Evolutionary conservation across 2,329 filamentous ascomycete species (phyloP), one percentile per base, ranked within the genome.

Genomic region (Exophiala viscosa): DNA sequence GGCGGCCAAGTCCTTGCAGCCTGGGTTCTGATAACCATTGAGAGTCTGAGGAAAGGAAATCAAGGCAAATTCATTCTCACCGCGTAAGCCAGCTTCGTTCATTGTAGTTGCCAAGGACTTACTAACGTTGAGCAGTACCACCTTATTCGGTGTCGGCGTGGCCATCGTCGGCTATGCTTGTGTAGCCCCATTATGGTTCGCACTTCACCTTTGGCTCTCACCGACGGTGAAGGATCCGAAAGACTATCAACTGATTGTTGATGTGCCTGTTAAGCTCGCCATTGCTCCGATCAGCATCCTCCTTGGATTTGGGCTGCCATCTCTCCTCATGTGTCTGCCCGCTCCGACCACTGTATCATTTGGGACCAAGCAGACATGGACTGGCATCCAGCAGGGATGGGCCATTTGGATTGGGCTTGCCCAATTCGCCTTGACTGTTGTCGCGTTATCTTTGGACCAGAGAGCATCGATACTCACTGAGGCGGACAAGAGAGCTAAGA

Each of bases 341-440:
- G 65, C 70, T 2, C 75, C 74, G 0, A 62, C 60, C 0, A 17
- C 68, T 1, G 57, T 76, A 11, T 67, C 68, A 1, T 61, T 69
- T 13, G 64, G 69, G n/a, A 65, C 67, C 10, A 78, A 77, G 56
- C 77, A 80, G 59, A 66, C 67, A 17, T 69, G 73, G 50, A 74
- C 77, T 20, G 74, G 74, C 1, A 57, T 75, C 41, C 80, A 78
- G 75, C 76, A 80, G 57, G 65, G 70, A 3, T 80, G 77, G 65
- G 76, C 78, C 0, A 60, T 76, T 14, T 75, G 71, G 61, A 70
- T 76, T 5, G 69, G 70, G 3, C 45, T 76, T 9, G 57, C 73
- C n/a, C 69, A 73, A 4, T 67, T 61, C 2, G 15, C 65, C 1
- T 58, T 71, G 35, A 63, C 65, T 49, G 38, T 61, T 36, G 4